These are phyloP conservation scores for Mortierella sp. DNA, from an alignment of 371 early-diverging fungal species.

Conservation along the genomic window DNA sequence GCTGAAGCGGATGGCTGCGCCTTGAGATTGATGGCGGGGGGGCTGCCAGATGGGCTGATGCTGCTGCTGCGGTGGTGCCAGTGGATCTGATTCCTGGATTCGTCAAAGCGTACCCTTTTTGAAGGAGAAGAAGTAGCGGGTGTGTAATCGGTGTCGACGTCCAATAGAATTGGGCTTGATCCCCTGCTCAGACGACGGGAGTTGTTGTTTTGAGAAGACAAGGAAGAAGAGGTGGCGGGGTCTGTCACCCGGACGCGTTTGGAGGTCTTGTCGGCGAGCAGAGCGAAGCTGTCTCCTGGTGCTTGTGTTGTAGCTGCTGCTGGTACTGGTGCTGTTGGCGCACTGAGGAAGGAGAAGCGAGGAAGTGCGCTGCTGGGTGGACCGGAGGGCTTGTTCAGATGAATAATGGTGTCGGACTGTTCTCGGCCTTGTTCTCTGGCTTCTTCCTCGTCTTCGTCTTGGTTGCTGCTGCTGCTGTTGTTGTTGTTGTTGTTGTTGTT, in stretches of 20 bases:
- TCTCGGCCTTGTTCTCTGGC: slow-evolving; percentile 14
- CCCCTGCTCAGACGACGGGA: not conserved
- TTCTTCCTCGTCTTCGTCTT: slow-evolving; percentile 14
- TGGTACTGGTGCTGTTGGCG: not conserved
- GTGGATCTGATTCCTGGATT: slow-evolving; percentile 30
- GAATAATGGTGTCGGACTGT: not conserved
- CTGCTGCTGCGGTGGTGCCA: slow-evolving; percentile 18
- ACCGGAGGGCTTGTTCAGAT: slow-evolving; percentile 11
- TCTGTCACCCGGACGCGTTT: slow-evolving; percentile 37
- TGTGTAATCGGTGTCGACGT: not conserved
- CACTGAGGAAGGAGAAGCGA: not conserved
- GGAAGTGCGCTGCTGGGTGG: slow-evolving; percentile 4
- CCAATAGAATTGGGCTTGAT: not conserved
- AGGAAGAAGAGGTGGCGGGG: not conserved
- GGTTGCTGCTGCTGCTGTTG: not conserved
- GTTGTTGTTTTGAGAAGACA: not conserved
- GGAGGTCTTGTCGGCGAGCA: slow-evolving; percentile 31
- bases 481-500: not conserved
- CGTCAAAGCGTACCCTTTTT: slow-evolving; percentile 45
- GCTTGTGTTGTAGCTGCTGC: not conserved
- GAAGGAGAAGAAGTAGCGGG: not conserved
- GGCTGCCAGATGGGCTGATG: slow-evolving; percentile 22
- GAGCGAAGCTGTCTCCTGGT: slow-evolving; percentile 14
- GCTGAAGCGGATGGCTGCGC: slow-evolving; percentile 27
- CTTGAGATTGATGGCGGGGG: not conserved